A percentile compares a stretch with the other conserved stretches of the same genome.
phyloP scores from a whole-genome alignment of 371 early-diverging fungal species.

The Mortierella polycephala region DNA sequence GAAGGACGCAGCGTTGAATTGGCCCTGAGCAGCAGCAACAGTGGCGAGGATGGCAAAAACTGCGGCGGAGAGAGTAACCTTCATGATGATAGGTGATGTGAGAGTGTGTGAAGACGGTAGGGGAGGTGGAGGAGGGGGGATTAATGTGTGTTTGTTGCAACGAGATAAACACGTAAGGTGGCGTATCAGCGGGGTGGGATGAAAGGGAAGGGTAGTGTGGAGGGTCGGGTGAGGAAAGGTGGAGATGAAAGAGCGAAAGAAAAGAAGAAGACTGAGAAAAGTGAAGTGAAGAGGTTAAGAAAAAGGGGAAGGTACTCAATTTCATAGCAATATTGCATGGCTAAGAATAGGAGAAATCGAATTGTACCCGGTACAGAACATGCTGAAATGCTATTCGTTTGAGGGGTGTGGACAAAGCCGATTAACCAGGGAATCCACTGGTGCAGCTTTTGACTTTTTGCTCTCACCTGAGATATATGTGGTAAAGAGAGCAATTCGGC shows the following conservation, averaged over 20 bases:
- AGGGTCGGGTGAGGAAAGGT: neutral
- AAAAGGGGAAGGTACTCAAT: neutral
- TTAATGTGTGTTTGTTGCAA: neutral
- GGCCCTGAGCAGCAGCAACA: constrained; percentile 1
- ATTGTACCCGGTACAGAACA: neutral
- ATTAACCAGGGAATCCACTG: no score
- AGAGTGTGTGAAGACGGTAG: neutral
- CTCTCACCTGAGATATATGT: no score
- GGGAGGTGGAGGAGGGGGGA: neutral
- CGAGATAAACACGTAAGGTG: neutral
- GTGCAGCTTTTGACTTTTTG: no score
- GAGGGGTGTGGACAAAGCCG: no score
- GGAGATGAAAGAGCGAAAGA: neutral
- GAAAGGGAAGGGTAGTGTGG: neutral
- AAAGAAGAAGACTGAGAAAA: neutral
- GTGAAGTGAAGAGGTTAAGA: neutral
- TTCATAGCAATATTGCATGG: no score
- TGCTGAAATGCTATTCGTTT: neutral
- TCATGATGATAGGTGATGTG: constrained; percentile 13
- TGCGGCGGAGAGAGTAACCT: constrained; percentile 12
- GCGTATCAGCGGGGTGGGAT: neutral
- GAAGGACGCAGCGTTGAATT: constrained; percentile 26
- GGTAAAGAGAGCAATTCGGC: no score
- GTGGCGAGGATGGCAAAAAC: constrained; percentile 11
- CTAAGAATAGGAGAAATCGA: neutral